phyloP scores from a whole-genome alignment of 1,284 basidiomycete species.

The Fomitopsis palustris region DNA sequence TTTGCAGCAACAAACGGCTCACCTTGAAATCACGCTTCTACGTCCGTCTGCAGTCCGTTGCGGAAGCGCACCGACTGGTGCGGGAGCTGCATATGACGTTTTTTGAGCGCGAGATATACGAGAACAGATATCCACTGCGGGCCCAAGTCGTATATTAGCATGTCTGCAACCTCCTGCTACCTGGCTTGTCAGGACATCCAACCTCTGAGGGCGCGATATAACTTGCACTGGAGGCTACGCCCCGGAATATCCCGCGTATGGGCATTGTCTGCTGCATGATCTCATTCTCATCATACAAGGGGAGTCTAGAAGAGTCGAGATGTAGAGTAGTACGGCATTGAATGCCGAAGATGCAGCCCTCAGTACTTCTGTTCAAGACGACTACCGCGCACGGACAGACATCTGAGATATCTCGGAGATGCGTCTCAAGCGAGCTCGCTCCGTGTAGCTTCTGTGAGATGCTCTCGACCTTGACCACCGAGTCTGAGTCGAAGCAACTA shows the following conservation, averaged over 20 bases:
- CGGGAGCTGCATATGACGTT: constrained; percentile 59
- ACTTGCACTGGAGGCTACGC: too few species aligned
- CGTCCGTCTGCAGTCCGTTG: constrained; percentile 48
- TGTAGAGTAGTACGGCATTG: too few species aligned
- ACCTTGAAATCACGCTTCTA: constrained; percentile 37
- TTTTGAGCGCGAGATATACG: constrained; percentile 35
- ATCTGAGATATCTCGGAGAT: neutral
- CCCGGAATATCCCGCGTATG: too few species aligned
- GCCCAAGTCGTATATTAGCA: constrained; percentile 59
- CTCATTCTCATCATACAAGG: neutral
- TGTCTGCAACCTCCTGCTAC: neutral
- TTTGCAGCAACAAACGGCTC: neutral
- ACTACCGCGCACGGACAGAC: neutral
- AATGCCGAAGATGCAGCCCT: too few species aligned
- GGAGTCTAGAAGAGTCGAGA: neutral
- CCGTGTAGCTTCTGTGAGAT: neutral
- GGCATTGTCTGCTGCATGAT: neutral
- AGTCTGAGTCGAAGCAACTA: neutral
- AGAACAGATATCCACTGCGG: constrained; percentile 43
- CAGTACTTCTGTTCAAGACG: too few species aligned
- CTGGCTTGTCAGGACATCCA: neutral
- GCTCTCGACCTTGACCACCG: neutral
- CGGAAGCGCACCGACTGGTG: constrained; percentile 67
- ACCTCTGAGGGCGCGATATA: neutral
- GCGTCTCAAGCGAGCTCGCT: neutral